Base-by-base conservation (phyloP, 805 yeast species). In the Ogataea polymorpha region DNA sequence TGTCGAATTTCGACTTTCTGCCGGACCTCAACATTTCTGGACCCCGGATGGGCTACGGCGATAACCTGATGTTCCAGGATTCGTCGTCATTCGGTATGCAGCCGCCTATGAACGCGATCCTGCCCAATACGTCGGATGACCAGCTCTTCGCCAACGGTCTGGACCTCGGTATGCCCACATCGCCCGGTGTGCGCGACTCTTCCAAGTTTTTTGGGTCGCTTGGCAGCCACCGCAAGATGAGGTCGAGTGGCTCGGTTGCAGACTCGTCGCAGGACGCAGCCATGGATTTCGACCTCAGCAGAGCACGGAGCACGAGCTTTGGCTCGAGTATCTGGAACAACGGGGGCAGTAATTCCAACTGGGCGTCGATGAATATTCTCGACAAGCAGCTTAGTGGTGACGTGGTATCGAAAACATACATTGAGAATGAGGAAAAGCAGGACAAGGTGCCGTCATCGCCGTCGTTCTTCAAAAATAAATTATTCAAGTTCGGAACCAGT, bases 401-500 rank as follows among this genome's bases (percentile, higher is more conserved):
- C 6, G 17, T n/a, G 25, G 37, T 33, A 7, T 37, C 37, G 10
- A 39, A 26, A 26, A 32, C 27, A n/a, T 42, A 32, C 18, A 23
- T 14, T 6, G 44, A 34, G 4, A 37, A 16, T 3, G 37, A 40
- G 1, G 34, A 54, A 10, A 64, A 49, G 23, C 54, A 56, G 2
- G 47, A 32, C 8, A 23, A 34, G 23, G 44, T 37, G 6, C 48
- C 54, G n/a, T 41, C 60, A 2, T 64, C 72, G 4, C 69, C 71
- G 7, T 63, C 68, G 6, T 63, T 68, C 31, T 60, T 68, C 51
- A 62, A 62, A 33, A 59, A 56, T 37, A 59, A 56, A 30, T 50
- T 68, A 15, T 65, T 66, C 47, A 55, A 62, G 31, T 63, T 68
- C 50, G 71, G 72, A 8, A 42, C 57, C 2, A 56, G 61, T 26